Evolutionary conservation across 495 filamentous ascomycete genomes (phyloP).

Genomic region (Talaromyces ruber): DNA sequence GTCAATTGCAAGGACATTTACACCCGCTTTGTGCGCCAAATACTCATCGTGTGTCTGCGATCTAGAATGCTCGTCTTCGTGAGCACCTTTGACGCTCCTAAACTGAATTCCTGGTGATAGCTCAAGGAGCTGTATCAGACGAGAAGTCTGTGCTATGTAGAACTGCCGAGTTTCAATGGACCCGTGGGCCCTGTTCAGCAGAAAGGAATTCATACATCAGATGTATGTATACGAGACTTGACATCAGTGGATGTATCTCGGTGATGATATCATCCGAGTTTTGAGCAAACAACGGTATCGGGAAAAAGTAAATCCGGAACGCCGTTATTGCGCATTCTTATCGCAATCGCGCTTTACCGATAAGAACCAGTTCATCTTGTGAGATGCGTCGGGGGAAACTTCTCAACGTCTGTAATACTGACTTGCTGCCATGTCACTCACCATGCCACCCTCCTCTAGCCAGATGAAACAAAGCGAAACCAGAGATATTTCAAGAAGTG

Average conservation of each 20-base stretch:
- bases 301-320: background rate
- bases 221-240: background rate
- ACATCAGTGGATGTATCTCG: background rate
- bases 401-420: background rate
- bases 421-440: background rate
- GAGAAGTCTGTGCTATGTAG: constrained; percentile 52
- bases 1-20: constrained; percentile 68
- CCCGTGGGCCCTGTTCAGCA: constrained; percentile 65
- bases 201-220: constrained; percentile 72
- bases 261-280: background rate
- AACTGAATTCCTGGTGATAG: constrained; percentile 58
- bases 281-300: background rate
- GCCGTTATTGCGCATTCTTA: background rate
- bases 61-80: constrained; percentile 6
- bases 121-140: constrained; percentile 52
- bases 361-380: background rate
- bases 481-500: constrained; percentile 9
- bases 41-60: constrained; percentile 17
- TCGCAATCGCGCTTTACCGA: background rate
- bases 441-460: background rate
- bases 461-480: constrained; percentile 15
- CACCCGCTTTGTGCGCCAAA: constrained; percentile 66
- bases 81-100: constrained; percentile 43
- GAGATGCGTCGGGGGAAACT: background rate
- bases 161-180: constrained; percentile 50